phyloP scores from a whole-genome alignment of 495 filamentous ascomycete species.

The Penicillium mononematosum region DNA sequence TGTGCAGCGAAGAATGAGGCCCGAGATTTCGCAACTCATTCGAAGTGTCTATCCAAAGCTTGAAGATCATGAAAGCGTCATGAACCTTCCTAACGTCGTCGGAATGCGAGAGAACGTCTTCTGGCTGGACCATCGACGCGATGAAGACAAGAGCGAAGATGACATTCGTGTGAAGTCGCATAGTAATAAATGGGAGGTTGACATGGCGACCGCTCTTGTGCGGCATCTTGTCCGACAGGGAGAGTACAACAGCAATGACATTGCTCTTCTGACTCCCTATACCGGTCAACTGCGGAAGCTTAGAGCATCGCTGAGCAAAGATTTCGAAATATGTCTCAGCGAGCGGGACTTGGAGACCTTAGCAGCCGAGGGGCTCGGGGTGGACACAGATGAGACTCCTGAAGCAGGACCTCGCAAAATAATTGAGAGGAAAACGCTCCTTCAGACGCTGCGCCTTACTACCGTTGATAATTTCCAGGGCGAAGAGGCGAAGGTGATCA shows the following conservation, averaged over 20 bases:
- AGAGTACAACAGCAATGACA: conserved; percentile 57
- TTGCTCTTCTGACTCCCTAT: conserved; percentile 74
- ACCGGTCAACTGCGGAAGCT: conserved; percentile 60
- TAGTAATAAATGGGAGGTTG: conserved; percentile 64
- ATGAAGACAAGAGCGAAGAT: conserved; percentile 45
- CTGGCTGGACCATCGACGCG: conserved; percentile 66
- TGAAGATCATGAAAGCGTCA: conserved; percentile 50
- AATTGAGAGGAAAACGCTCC: neutral
- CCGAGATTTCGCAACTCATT: conserved; percentile 60
- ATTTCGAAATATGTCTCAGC: conserved; percentile 15
- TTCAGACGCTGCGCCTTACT: no score
- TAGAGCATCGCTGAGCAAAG: conserved; percentile 22
- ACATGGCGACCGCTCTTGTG: conserved; percentile 61
- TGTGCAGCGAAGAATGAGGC: conserved; percentile 72
- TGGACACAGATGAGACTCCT: conserved; percentile 19
- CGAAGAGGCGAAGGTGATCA: no score
- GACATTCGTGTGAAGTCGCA: conserved; percentile 48
- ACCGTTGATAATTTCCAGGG: no score
- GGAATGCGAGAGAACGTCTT: conserved; percentile 65
- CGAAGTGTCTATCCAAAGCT: conserved; percentile 65
- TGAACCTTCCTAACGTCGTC: conserved; percentile 52
- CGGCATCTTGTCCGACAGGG: conserved; percentile 66
- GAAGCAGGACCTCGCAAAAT: conserved; percentile 7
- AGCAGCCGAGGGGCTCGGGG: no score
- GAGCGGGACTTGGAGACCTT: no score